Base-by-base conservation (phyloP, 2,329 filamentous ascomycete genomes). In the Talaromyces sp. region DNA sequence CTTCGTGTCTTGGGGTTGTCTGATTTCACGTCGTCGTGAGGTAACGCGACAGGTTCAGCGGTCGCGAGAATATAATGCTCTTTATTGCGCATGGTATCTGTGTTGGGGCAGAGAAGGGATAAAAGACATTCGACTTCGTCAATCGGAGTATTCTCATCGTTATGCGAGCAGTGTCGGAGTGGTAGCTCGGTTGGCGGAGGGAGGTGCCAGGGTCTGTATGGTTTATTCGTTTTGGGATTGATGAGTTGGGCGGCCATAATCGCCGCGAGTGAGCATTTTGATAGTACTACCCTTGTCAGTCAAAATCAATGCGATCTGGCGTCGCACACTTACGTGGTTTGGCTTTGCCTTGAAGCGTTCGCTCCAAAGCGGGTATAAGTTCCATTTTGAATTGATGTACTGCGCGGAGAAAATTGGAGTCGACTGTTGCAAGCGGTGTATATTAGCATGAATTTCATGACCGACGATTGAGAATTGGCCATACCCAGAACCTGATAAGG, bases 331-430 rank as follows among this genome's bases (percentile, higher is more conserved):
- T 82, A 91, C 88, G 89, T 58, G 91, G 90, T 79, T 95, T 96
- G 71, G 93, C 88, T 76, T 92, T 86, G 67, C 92, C 93, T 74
- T 96, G 92, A 3, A 97, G 83, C n/a, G 92, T 95, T 66, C 90
- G 86, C 74, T 93, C 87, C 35, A 97, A 81, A 24, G 89, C 87
- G 43, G 86, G 85, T 59, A 90, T 82, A n/a, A 97, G 82, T 68
- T 96, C 90, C 90, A 97, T 97, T 73, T 94, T 95, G 82, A 91
- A 95, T 59, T 87, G 86, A 69, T 90, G 87, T 24, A 93, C 89
- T 75, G 96, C 92, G 73, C 87, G 85, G 60, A 98, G 86, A 71
- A 98, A 91, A 69, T 93, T 88, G 66, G 92, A 91, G 75, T 97
- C 93, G 67, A 97, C 88, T 87, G 71, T 70, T 68, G 65, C 11